Evolutionary conservation across 2,329 filamentous ascomycete species (phyloP), one percentile per base, ranked within the genome.

Genomic region (Ophiostoma triangulosporum): DNA sequence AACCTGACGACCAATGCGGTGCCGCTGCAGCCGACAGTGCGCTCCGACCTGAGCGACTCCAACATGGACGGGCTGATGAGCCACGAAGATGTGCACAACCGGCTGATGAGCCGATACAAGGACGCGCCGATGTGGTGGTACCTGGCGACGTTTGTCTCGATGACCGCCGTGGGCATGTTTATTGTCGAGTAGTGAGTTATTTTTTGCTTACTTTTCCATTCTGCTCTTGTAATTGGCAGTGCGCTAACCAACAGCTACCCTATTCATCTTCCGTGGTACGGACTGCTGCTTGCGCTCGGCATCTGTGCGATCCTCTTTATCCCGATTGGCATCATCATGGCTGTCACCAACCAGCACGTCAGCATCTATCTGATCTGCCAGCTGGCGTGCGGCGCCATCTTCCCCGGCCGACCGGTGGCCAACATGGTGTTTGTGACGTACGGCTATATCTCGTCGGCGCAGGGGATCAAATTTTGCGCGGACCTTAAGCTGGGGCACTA

Each of bases 361-460:
- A 88, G 83, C 65, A 87, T 91, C 59, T 93, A 91, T 65, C 76
- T 93, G 33, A 86, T 93, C 61, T 91, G 87, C 65, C 88, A 93
- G 67, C 76, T 94, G 54, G 83, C 93, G 58, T 91, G 86, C 58
- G 88, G 88, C 52, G 81, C 78, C 50, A 74, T 88, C 15, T 94
- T 94, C 64, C 88, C 88, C 0, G 88, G 88, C 27, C 83, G 85
- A 1, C 88, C 88, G 1, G 86, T 94, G 11, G 88, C 88, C 50
- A 93, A 94, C 66, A 94, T 94, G 88, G 86, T 94, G 33, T 95
- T 94, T 62, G 87, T 91, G 48, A 93, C 87, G 0, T 95, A 93
- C 64, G 88, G 87, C 57, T 94, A 93, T 67, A 93, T 93, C 63
- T 89, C 86, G 4, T 90, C 86, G 0, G 86, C 87, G 0, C 88